phyloP scores from a whole-genome alignment of 192 early-diverging fungal species.

The Dissophora globulifera region DNA sequence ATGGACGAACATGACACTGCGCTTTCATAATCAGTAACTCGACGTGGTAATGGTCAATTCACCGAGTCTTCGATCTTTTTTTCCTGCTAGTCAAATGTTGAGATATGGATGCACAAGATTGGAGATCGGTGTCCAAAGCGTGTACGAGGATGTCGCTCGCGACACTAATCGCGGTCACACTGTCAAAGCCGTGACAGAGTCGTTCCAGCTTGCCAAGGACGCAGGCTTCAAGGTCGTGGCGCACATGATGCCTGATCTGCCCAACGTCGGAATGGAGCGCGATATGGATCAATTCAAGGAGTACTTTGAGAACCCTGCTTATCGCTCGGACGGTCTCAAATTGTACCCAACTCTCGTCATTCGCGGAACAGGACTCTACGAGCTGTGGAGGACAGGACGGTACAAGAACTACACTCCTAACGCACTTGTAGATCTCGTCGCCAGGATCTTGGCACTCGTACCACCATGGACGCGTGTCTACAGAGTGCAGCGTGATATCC shows the following conservation, averaged over 20 bases:
- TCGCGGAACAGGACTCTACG: conserved; percentile 96
- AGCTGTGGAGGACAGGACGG: conserved; percentile 97
- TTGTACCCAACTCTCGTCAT: conserved; percentile 99
- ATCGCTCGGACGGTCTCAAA: conserved; percentile 97
- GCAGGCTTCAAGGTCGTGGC: conserved; percentile 99
- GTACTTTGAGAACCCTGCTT: conserved; percentile 99
- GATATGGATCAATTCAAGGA: conserved; percentile 99
- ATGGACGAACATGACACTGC: too few species aligned
- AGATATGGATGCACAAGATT: conserved; percentile 98
- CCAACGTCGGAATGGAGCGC: conserved; percentile 99
- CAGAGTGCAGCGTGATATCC: conserved; percentile 98
- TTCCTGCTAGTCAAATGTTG: conserved; percentile 87
- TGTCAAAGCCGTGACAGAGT: conserved; percentile 96
- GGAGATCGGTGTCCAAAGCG: conserved; percentile 98
- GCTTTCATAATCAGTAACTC: background rate
- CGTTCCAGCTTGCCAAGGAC: conserved; percentile 98
- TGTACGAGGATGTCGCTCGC: conserved; percentile 99
- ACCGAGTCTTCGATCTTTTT: background rate
- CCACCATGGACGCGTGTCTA: conserved; percentile 99
- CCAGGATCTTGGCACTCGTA: conserved; percentile 93
- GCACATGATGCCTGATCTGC: conserved; percentile 99
- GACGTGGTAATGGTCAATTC: too few species aligned
- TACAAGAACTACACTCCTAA: conserved; percentile 99
- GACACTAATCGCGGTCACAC: conserved; percentile 99
- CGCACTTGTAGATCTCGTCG: conserved; percentile 94